Evolutionary conservation across 805 yeast genomes (phyloP), one percentile per base, ranked within the genome.

Genomic region (Grigorovia yakushimaensis): DNA sequence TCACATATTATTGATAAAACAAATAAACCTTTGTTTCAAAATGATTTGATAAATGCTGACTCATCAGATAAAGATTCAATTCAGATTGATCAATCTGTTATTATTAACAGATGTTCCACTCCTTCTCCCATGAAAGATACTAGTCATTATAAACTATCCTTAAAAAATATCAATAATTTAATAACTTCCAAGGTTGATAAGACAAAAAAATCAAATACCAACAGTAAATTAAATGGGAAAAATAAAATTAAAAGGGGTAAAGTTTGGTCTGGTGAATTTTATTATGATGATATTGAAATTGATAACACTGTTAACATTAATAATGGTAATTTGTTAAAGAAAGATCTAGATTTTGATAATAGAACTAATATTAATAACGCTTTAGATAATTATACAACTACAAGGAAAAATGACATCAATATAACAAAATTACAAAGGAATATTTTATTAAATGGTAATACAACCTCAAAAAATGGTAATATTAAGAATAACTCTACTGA

Each of bases 211-310:
- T 39, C 9, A 13, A n/a, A 41, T 30, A 30, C n/a, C 11, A 30
- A 33, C 15, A 13, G 17, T 11, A 23, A n/a, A n/a, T 15, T 11
- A 17, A 38, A 22, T 8, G 18, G 13, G 6, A 19, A 13, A n/a
- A 36, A 9, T 13, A 45, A 19, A 5, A 38, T 36, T 9, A 39
- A 46, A 7, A 48, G 37, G 35, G 59, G 61, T 3, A 54, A 56
- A 4, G 52, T 49, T 22, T 63, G 67, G 67, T 55, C 61, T 2
- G 65, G 53, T 2, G 54, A 58, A 37, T 57, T 61, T 36, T 62
- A 60, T 43, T 64, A 62, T 42, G 64, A 61, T 47, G 43, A 57
- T 4, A 49, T 62, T 30, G 52, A 50, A 44, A 46, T 47, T 33
- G 46, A 49, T 44, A 41, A 23, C 21, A n/a, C 19, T 23, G 11